phyloP scores from a whole-genome alignment of 768 basidiomycete genomes.

The Neoboletus brunneissimus region DNA sequence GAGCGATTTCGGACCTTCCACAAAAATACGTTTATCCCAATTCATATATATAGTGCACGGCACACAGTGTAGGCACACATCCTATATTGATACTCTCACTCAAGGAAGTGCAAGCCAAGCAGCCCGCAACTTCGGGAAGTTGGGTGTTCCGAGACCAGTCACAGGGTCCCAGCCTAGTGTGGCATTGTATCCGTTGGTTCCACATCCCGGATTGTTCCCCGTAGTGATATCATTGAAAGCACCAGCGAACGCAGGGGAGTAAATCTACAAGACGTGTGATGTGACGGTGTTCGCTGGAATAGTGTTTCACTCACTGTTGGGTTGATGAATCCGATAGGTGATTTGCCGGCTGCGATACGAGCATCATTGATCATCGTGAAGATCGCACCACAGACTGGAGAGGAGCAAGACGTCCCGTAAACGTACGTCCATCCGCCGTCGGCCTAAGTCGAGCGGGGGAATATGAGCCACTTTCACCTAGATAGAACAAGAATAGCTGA shows the following conservation, averaged over 20 bases:
- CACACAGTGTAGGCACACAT: too few relatives aligned
- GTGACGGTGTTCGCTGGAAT: not conserved
- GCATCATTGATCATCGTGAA: slow-evolving; percentile 40
- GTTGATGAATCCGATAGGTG: slow-evolving; percentile 42
- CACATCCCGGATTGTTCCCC: slow-evolving; percentile 28
- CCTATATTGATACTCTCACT: slow-evolving; percentile 1
- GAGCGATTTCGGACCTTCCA: not conserved
- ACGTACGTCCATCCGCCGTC: slow-evolving; percentile 34
- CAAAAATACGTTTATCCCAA: too few relatives aligned
- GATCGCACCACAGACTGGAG: slow-evolving; percentile 33
- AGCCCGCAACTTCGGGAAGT: slow-evolving; percentile 49
- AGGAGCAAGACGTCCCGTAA: slow-evolving; percentile 35
- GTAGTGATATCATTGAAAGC: slow-evolving; percentile 22
- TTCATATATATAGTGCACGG: too few relatives aligned
- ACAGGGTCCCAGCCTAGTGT: slow-evolving; percentile 33
- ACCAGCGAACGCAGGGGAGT: slow-evolving; percentile 12
- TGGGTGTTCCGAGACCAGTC: slow-evolving; percentile 37
- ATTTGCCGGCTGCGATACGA: slow-evolving; percentile 31
- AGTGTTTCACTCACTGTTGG: slow-evolving; percentile 40
- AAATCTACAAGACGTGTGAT: slow-evolving; percentile 12
- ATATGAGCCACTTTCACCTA: not conserved
- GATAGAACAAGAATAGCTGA: not conserved
- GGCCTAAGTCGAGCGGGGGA: slow-evolving; percentile 20
- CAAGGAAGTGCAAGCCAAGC: slow-evolving; percentile 40
- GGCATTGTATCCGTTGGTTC: slow-evolving; percentile 29